Evolutionary conservation across 805 yeast species (phyloP).

Genomic region (Lachancea dasiensis): DNA sequence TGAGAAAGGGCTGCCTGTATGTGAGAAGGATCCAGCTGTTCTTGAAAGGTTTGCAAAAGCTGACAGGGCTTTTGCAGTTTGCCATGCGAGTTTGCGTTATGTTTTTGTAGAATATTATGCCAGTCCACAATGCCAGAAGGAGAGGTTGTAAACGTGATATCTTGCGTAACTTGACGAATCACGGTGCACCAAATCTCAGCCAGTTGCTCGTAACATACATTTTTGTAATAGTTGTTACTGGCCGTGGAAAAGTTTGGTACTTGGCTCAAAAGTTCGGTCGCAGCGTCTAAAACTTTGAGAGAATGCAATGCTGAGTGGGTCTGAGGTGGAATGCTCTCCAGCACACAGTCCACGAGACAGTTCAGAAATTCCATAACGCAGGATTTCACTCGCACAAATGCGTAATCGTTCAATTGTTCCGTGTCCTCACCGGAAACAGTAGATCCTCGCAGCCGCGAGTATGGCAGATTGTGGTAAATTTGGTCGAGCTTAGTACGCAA

Average conservation of each 20-base stretch:
- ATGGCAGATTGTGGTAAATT: constrained; percentile 26
- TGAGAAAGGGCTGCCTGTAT: constrained; percentile 4
- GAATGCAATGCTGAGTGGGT: constrained; percentile 25
- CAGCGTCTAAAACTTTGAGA: constrained; percentile 25
- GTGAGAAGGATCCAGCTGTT: constrained; percentile 3
- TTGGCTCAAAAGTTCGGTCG: constrained; percentile 25
- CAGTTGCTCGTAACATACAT: constrained; percentile 32
- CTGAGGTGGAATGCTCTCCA: constrained; percentile 31
- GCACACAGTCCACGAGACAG: constrained; percentile 30
- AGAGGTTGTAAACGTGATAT: constrained; percentile 15
- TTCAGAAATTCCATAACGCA: constrained; percentile 29
- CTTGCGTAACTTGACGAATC: constrained; percentile 25
- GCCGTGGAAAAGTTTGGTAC: constrained; percentile 31
- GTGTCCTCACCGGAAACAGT: constrained; percentile 2
- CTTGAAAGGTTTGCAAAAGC: constrained; percentile 16
- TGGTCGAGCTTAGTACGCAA: constrained; percentile 22
- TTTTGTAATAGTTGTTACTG: constrained; percentile 33
- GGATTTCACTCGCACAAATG: constrained; percentile 32
- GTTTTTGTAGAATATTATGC: constrained; percentile 20
- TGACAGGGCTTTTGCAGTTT: constrained; percentile 24
- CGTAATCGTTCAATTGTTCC: constrained; percentile 27
- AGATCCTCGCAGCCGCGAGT: constrained; percentile 18
- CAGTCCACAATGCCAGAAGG: constrained; percentile 16
- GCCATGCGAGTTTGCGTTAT: constrained; percentile 24
- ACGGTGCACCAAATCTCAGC: constrained; percentile 31